phyloP scores from a whole-genome alignment of 2,329 filamentous ascomycete species.

The Grosmannia huntii region DNA sequence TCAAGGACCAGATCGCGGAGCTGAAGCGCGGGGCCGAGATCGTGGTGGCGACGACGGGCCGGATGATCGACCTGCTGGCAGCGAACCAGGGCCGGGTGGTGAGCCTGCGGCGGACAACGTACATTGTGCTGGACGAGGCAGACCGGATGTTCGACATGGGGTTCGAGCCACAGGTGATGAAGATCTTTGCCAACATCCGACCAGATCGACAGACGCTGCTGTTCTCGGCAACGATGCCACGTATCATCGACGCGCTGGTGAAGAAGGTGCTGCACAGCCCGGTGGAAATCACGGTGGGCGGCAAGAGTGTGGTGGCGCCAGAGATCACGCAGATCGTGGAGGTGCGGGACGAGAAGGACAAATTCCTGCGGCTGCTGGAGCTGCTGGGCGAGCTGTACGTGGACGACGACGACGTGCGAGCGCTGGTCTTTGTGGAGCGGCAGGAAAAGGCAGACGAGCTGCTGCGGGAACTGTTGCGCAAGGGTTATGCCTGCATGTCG shows the following conservation, averaged over 20 bases:
- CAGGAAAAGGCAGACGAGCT: slow-evolving; percentile 81
- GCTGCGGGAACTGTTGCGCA: slow-evolving; percentile 64
- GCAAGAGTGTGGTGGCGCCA: slow-evolving; percentile 72
- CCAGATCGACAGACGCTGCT: slow-evolving; percentile 88
- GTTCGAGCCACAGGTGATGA: slow-evolving; percentile 96
- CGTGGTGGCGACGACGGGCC: slow-evolving; percentile 86
- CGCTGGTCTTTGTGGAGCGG: slow-evolving; percentile 82
- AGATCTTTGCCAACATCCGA: slow-evolving; percentile 82
- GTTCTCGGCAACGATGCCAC: slow-evolving; percentile 93
- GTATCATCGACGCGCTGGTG: slow-evolving; percentile 80
- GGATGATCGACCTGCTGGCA: slow-evolving; percentile 88
- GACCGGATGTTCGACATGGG: slow-evolving; percentile 99
- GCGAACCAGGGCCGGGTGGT: slow-evolving; percentile 92
- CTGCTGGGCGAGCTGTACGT: slow-evolving; percentile 79
- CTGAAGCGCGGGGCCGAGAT: slow-evolving; percentile 92
- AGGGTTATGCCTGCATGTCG: slow-evolving; percentile 83
- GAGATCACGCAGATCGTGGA: slow-evolving; percentile 93
- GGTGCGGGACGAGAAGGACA: slow-evolving; percentile 66
- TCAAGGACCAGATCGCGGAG: slow-evolving; percentile 95
- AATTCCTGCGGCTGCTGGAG: slow-evolving; percentile 74
- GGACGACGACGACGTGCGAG: slow-evolving; percentile 77
- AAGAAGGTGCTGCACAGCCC: slow-evolving; percentile 78
- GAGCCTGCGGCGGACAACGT: slow-evolving; percentile 78
- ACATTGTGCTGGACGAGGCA: slow-evolving; percentile 91
- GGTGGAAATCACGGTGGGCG: slow-evolving; percentile 85